These are phyloP conservation scores for Zygoascus sp. DNA, from an alignment of 1,139 yeast genomes.

Conservation along the genomic window DNA sequence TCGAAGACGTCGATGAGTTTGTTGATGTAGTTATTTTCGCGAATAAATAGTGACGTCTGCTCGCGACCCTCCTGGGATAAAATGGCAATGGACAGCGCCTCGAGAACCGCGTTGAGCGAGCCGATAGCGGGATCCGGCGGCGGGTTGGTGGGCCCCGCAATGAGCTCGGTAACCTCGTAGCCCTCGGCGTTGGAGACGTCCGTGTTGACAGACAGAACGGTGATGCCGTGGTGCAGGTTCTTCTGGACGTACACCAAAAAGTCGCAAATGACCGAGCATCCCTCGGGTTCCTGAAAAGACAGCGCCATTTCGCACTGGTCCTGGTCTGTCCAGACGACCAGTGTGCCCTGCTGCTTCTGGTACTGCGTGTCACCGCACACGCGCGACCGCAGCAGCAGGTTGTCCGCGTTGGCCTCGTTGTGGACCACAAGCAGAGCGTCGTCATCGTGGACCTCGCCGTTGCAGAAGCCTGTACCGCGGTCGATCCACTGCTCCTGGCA, in stretches of 20 bases:
- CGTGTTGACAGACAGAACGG: slow-evolving; percentile 67
- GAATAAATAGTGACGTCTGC: slow-evolving; percentile 29
- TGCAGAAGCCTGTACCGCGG: slow-evolving; percentile 88
- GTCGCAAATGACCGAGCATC: slow-evolving; percentile 80
- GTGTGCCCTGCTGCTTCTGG: slow-evolving; percentile 90
- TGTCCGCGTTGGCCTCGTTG: slow-evolving; percentile 60
- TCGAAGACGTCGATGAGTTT: slow-evolving; percentile 52
- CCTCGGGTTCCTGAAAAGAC: slow-evolving; percentile 88
- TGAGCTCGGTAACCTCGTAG: slow-evolving; percentile 58
- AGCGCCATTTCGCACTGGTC: slow-evolving; percentile 80
- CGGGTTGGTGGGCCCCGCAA: slow-evolving; percentile 71
- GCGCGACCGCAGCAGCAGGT: slow-evolving; percentile 57
- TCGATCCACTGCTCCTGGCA: slow-evolving; percentile 86
- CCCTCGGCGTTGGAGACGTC: slow-evolving; percentile 35
- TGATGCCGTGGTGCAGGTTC: slow-evolving; percentile 59
- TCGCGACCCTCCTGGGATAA: slow-evolving; percentile 34
- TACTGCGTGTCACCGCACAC: slow-evolving; percentile 75
- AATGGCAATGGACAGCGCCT: slow-evolving; percentile 34
- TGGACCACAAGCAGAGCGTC: slow-evolving; percentile 64
- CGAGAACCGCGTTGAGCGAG: slow-evolving; percentile 43
- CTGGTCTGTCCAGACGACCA: slow-evolving; percentile 89
- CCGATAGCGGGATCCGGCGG: slow-evolving; percentile 55
- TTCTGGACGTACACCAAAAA: slow-evolving; percentile 69
- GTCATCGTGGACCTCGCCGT: slow-evolving; percentile 49
- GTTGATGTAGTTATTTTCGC: slow-evolving; percentile 44